Conservation (phyloP, 148 eudicot genomes). For the Heliosperma pusillum region DNA sequence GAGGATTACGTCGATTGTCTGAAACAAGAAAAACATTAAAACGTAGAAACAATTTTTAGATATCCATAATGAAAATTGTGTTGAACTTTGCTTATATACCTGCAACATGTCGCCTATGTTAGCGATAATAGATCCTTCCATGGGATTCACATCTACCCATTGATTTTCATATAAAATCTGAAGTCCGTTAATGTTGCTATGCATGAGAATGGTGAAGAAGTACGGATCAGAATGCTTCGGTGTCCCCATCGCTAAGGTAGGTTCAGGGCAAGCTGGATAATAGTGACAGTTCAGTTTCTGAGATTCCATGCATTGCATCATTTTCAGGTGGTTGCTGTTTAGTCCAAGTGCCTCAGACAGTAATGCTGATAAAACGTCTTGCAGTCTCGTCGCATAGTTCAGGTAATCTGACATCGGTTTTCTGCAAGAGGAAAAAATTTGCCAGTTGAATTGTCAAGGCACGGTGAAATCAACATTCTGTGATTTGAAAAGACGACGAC, state of each 20-base stretch:
- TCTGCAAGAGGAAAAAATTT: neutral
- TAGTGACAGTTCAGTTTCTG: constrained; percentile 21
- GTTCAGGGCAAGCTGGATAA: constrained; percentile 33
- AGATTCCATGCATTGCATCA: constrained; percentile 14
- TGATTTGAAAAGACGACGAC: neutral
- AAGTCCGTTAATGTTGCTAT: constrained; percentile 32
- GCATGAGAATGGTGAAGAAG: constrained; percentile 34
- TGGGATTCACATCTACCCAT: constrained; percentile 31
- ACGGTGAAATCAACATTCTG: too few species aligned
- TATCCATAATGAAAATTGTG: too few species aligned
- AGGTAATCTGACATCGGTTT: neutral
- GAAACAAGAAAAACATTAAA: too few species aligned
- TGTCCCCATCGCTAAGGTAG: constrained; percentile 25
- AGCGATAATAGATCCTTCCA: constrained; percentile 31
- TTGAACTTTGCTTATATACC: constrained; percentile 6
- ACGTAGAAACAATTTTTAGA: too few species aligned
- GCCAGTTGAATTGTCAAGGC: too few species aligned
- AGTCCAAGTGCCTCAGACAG: constrained; percentile 12
- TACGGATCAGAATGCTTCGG: constrained; percentile 33
- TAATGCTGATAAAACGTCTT: neutral
- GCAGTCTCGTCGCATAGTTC: too few species aligned
- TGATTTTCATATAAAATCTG: constrained; percentile 30
- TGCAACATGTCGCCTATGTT: constrained; percentile 33
- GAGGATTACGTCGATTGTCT: too few species aligned
- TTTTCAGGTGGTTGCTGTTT: constrained; percentile 1